phyloP scores from a whole-genome alignment of 2,329 filamentous ascomycete species.

The Epichloe amarillans region DNA sequence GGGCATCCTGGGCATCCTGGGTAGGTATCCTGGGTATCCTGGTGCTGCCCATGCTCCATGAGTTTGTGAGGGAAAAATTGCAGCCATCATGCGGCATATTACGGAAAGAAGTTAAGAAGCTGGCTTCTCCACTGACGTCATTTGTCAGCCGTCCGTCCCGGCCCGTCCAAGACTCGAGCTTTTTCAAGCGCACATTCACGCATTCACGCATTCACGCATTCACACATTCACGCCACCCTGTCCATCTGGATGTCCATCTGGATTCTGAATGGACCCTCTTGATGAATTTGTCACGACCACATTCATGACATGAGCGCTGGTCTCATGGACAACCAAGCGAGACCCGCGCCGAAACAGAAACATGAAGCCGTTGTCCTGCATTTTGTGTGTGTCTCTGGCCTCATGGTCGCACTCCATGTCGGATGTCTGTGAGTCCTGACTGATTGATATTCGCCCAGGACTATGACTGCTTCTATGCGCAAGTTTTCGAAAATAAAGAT shows the following conservation, averaged over 20 bases:
- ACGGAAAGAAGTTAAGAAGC: too few species aligned
- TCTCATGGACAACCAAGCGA: slow-evolving; percentile 8
- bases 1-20: too few species aligned
- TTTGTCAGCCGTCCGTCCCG: neutral
- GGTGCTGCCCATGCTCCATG: neutral
- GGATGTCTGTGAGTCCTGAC: neutral
- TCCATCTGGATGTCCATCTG: neutral
- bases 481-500: slow-evolving; percentile 72
- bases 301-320: neutral
- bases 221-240: neutral
- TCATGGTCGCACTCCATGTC: slow-evolving; percentile 1
- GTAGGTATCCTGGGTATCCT: too few species aligned
- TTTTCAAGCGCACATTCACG: neutral
- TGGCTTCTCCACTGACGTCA: neutral
- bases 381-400: slow-evolving; percentile 48
- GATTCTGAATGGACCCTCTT: neutral
- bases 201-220: neutral
- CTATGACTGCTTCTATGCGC: slow-evolving; percentile 90
- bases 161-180: neutral
- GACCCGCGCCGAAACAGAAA: slow-evolving; percentile 29
- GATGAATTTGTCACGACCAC: neutral
- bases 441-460: slow-evolving; percentile 31
- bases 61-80: neutral
- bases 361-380: slow-evolving; percentile 64
- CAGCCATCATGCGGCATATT: too few species aligned